Evolutionary conservation across 495 filamentous ascomycete genomes (phyloP).

Genomic region (Penicillium herquei): DNA sequence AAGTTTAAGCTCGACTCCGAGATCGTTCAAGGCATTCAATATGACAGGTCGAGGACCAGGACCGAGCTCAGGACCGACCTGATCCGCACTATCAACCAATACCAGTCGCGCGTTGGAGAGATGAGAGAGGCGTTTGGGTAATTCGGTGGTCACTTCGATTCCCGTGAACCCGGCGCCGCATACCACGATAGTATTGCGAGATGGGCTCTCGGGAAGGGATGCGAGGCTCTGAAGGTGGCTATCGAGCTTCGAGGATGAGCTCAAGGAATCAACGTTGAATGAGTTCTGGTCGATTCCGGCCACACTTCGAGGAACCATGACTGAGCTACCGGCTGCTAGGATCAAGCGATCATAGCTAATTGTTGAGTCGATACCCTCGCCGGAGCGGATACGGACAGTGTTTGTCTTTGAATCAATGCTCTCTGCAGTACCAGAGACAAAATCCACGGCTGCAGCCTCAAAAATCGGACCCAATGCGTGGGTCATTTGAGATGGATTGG

Average conservation of each 20-base stretch:
- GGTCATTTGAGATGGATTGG: slow-evolving; percentile 23
- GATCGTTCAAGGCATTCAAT: slow-evolving; percentile 13
- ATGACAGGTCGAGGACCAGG: slow-evolving; percentile 19
- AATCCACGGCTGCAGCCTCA: slow-evolving; percentile 18
- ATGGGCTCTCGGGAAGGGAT: slow-evolving; percentile 10
- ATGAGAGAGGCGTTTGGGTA: slow-evolving; percentile 17
- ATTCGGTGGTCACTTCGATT: slow-evolving; percentile 21
- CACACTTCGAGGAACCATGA: slow-evolving; percentile 24
- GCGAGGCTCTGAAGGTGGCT: slow-evolving; percentile 13
- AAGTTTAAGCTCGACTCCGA: slow-evolving; percentile 17
- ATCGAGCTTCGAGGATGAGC: slow-evolving; percentile 16
- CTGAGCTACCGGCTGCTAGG: slow-evolving; percentile 32
- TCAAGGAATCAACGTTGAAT: slow-evolving; percentile 30
- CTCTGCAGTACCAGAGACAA: slow-evolving; percentile 23
- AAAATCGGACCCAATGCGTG: slow-evolving; percentile 24
- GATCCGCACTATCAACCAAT: slow-evolving; percentile 13
- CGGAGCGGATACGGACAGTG: slow-evolving; percentile 14
- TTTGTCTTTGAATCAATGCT: slow-evolving; percentile 19
- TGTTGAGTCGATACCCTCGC: slow-evolving; percentile 8
- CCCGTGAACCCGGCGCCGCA: slow-evolving; percentile 26
- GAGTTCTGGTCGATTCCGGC: slow-evolving; percentile 24
- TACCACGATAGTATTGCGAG: slow-evolving; percentile 18
- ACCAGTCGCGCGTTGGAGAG: slow-evolving; percentile 12
- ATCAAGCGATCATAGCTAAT: slow-evolving; percentile 31
- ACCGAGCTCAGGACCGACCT: slow-evolving; percentile 18